Evolutionary conservation across 768 basidiomycete species (phyloP), one percentile per base, ranked within the genome.

Genomic region (Suillus tomentosus): DNA sequence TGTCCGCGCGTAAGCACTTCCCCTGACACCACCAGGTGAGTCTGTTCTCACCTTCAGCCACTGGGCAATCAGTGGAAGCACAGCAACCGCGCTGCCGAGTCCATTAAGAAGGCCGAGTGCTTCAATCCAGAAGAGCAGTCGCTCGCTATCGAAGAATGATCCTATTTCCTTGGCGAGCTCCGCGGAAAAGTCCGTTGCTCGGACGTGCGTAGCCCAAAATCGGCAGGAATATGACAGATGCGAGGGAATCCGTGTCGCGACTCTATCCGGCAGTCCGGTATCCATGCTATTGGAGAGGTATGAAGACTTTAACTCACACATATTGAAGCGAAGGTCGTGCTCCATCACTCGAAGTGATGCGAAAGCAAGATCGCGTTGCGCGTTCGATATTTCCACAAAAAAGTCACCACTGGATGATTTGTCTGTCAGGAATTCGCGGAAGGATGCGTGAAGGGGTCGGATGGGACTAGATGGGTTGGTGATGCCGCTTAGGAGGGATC

Each of bases 161-260:
- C 60, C 19, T 8, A 60, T 63, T 59, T 40, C 27, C 24, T 24
- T 27, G 5, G 34, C 36, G 5, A 53, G 43, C 6, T 58, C 40
- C 6, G 55, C 13, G n/a, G 50, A 15, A 22, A 54, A 62, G 6
- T 19, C 24, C 4, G 59, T 55, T 9, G 27, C 47, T 42, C 15
- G 54, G 17, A 68, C 37, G 59, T 68, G 67, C 17, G 45, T 56
- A 31, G 47, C 50, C 67, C 65, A 68, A 39, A 50, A 68, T 31
- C 40, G 67, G 51, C 65, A 68, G 19, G 62, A 58, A 53, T 68
- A 68, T 9, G 57, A 62, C 3, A 66, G 56, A 47, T 60, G 47
- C 3, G n/a, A 31, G 8, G 67, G 36, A 22, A 66, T 66, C 14
- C 36, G 50, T n/a, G 7, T 31, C 2, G 5, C 31, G 2, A 66